Evolutionary conservation across 2,329 filamentous ascomycete genomes (phyloP), one percentile per base, ranked within the genome.

Genomic region (Botrytis byssoidea): DNA sequence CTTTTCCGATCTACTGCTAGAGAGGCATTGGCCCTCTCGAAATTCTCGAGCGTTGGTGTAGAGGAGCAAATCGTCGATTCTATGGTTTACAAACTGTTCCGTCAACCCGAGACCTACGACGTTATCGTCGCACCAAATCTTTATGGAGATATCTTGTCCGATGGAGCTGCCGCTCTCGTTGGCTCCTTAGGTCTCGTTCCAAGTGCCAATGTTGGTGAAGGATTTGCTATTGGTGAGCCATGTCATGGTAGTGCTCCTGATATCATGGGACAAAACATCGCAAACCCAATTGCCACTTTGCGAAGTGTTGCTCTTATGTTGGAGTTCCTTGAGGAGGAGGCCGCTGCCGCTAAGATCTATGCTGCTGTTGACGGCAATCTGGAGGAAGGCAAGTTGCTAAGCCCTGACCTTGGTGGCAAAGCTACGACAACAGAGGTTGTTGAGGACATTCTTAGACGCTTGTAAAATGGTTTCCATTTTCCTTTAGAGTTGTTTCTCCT

Each of bases 1-100:
- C 89, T 99, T 66, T 99, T 99, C 90, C 91, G 96, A 78, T 87
- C 91, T 78, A 92, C 93, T 7, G 90, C 93, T 25, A 91, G 93
- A 78, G 86, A 87, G 44, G 93, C 93, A 6, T 90, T 98, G 14
- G 87, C 90, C 42, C 86, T 87, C 70, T 78, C 88, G 20, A 87
- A 85, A 77, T 98, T 93, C 85, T 83, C 84, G 75, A 84, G 83
- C 69, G 85, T 97, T 71, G 84, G 85, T 60, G 87, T 98, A 72
- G 96, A 98, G 84, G 96, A 98, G 87, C 96, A 99, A 86, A 99
- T 99, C 79, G 95, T 99, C 76, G 96, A 99, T 85, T 95, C 92
- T 75, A 99, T 99, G 96, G 94, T 98, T 74, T 98, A 98, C 90
- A 98, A 98, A 87, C 92, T 99, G 73, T 98, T 98, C 90, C 93